These are phyloP conservation scores for Crithidia thermophila DNA, from an alignment of 208 protist genomes.

Conservation along the genomic window DNA sequence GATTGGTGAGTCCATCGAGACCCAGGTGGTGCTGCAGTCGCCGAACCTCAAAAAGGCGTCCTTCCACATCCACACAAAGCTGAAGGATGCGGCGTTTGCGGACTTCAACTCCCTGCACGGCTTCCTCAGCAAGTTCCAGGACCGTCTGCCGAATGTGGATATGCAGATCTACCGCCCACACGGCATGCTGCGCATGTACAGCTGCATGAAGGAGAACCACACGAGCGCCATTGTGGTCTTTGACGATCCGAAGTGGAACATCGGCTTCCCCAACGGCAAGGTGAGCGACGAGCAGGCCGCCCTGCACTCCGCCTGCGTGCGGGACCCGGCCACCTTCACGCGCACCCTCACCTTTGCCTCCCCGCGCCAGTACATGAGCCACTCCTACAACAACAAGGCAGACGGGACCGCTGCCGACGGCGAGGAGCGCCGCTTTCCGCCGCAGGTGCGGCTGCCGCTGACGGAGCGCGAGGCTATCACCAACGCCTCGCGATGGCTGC, in stretches of 20 bases:
- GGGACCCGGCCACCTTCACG: constrained; percentile 66
- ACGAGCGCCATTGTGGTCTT: constrained; percentile 86
- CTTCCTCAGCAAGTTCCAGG: constrained; percentile 72
- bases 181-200: constrained; percentile 90
- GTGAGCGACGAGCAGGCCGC: constrained; percentile 74
- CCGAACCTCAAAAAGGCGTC: constrained; percentile 91
- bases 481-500: constrained; percentile 68
- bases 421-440: not conserved
- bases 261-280: constrained; percentile 69
- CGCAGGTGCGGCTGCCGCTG: constrained; percentile 60
- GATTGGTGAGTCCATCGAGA: constrained; percentile 75
- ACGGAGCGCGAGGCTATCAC: constrained; percentile 75
- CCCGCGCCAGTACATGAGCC: constrained; percentile 30
- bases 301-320: constrained; percentile 77
- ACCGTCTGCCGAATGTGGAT: constrained; percentile 76
- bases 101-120: constrained; percentile 84
- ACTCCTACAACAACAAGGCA: constrained; percentile 4
- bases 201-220: constrained; percentile 91
- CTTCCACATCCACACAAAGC: constrained; percentile 87
- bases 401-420: constrained; percentile 3
- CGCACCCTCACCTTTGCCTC: constrained; percentile 67
- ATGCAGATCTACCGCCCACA: constrained; percentile 85
- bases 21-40: constrained; percentile 86
- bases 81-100: constrained; percentile 85
- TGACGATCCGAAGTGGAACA: constrained; percentile 71